Percentiles rank a stretch among this genome's conserved stretches.
Conservation (phyloP, 805 yeast genomes). For the Lipomyces japonicus region DNA sequence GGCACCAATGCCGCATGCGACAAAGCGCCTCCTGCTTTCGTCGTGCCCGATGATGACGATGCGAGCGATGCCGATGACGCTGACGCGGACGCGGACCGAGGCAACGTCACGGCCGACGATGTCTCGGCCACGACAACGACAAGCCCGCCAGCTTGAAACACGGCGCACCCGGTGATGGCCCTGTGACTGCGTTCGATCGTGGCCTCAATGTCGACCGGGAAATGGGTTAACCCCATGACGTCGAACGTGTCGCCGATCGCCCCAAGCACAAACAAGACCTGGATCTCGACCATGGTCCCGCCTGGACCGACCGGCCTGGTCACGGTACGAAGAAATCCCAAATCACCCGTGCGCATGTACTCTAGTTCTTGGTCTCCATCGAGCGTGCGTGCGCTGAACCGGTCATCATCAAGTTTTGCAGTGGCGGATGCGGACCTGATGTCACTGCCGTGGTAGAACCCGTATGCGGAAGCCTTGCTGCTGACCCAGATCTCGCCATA, state of each 20-base stretch:
- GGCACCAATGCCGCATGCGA: constrained; percentile 85
- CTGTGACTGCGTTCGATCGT: constrained; percentile 55
- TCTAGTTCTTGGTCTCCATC: constrained; percentile 60
- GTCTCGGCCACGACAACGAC: constrained; percentile 68
- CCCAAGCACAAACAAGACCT: constrained; percentile 81
- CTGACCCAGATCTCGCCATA: constrained; percentile 97
- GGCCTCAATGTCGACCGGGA: constrained; percentile 76
- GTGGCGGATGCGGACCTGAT: too few relatives aligned
- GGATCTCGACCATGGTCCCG: constrained; percentile 51
- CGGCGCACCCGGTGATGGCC: constrained; percentile 48
- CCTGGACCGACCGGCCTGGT: constrained; percentile 40
- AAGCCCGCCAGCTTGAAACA: constrained; percentile 78
- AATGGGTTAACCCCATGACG: constrained; percentile 83
- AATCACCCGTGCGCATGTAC: constrained; percentile 86
- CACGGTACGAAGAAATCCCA: constrained; percentile 85
- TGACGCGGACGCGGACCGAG: too few relatives aligned
- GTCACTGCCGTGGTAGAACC: constrained; percentile 53
- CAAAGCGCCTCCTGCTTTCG: too few relatives aligned
- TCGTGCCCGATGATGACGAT: too few relatives aligned
- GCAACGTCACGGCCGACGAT: constrained; percentile 45
- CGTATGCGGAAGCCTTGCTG: constrained; percentile 73
- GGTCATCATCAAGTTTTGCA: constrained; percentile 49
- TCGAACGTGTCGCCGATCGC: constrained; percentile 84
- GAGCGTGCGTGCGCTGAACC: constrained; percentile 59
- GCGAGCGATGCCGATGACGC: too few relatives aligned